Evolutionary conservation across 768 basidiomycete species (phyloP).

Genomic region (Lentinula sp.): DNA sequence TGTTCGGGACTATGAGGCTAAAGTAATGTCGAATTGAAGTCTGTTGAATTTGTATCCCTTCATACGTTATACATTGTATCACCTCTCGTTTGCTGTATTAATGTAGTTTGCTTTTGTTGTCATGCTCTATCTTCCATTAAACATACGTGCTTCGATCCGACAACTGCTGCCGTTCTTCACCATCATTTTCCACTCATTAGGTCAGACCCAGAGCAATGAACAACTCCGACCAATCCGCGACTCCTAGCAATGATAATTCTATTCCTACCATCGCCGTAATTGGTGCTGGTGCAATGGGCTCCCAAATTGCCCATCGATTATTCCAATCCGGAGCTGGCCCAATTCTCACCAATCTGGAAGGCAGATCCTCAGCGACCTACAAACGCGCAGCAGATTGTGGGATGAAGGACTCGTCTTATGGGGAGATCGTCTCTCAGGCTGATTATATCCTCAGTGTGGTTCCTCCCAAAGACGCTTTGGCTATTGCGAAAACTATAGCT

Average conservation of each 20-base stretch:
- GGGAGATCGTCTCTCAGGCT: constrained; percentile 25
- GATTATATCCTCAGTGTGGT: constrained; percentile 40
- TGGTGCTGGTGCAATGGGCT: constrained; percentile 13
- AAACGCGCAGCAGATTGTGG: constrained; percentile 33
- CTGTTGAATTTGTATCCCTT: not conserved
- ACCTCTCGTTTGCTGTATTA: not conserved
- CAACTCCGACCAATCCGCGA: not conserved
- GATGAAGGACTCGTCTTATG: constrained; percentile 31
- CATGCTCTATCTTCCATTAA: not conserved
- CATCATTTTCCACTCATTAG: no score
- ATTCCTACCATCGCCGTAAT: constrained; percentile 8
- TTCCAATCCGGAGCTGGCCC: constrained; percentile 4
- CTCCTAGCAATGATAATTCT: not conserved
- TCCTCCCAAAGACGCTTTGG: constrained; percentile 33
- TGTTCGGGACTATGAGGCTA: constrained; percentile 77
- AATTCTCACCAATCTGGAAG: constrained; percentile 29
- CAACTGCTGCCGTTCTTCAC: no score
- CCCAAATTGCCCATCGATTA: constrained; percentile 10
- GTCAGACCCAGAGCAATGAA: not conserved
- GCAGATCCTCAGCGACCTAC: constrained; percentile 32
- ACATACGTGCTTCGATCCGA: no score
- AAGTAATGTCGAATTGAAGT: not conserved
- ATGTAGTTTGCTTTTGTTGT: not conserved
- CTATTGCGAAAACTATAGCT: constrained; percentile 24
- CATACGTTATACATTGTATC: not conserved